Evolutionary conservation across 176 grass and related monocot species (phyloP).

Genomic region (Cenchrus americanus): DNA sequence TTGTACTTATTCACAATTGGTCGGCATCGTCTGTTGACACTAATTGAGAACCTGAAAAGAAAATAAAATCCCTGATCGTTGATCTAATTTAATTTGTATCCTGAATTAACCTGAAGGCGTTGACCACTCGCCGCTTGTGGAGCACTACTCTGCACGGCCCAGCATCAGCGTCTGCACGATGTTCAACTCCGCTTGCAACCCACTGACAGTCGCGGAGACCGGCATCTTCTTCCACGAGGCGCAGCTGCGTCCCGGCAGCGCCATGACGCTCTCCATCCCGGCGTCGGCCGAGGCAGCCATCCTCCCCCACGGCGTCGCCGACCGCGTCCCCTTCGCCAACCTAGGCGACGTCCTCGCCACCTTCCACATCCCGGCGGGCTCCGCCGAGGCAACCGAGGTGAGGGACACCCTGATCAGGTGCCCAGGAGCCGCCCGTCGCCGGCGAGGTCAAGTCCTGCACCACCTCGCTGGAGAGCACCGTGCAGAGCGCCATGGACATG

Average conservation of each 20-base stretch:
- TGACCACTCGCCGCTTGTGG: not conserved
- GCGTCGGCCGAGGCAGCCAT: not conserved
- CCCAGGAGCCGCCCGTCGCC: not conserved
- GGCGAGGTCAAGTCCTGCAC: not conserved
- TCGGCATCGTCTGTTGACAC: not conserved
- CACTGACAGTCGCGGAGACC: not conserved
- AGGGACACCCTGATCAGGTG: not conserved
- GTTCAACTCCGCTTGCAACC: not conserved
- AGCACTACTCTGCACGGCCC: not conserved
- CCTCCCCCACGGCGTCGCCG: not conserved
- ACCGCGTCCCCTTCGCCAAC: not conserved
- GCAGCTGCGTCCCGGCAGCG: not conserved
- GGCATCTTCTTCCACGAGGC: constrained; percentile 15
- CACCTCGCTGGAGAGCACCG: not conserved
- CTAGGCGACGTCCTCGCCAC: not conserved
- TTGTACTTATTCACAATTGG: too few species aligned
- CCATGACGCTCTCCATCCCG: constrained; percentile 19
- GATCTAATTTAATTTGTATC: too few species aligned
- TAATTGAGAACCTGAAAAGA: not conserved
- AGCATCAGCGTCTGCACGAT: not conserved
- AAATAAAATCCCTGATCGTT: too few species aligned
- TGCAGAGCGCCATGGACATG: not conserved
- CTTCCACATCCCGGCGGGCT: not conserved
- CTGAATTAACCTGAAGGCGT: not conserved
- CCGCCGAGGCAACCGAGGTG: not conserved